phyloP scores from a whole-genome alignment of 352 stramenopile genomes.

The Lagenidium sp. region DNA sequence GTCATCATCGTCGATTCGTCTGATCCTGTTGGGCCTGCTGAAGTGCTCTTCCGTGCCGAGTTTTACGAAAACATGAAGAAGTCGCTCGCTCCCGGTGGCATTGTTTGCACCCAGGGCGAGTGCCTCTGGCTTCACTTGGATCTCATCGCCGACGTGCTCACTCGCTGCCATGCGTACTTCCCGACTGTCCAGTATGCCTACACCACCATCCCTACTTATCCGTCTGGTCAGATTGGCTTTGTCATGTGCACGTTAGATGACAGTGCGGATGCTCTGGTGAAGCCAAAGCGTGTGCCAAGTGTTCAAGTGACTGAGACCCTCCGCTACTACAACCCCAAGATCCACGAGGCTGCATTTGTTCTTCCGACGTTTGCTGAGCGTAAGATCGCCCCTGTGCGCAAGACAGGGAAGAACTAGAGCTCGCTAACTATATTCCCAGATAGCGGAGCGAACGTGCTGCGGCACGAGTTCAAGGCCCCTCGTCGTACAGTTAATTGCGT shows the following conservation, averaged over 20 bases:
- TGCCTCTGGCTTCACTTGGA: slow-evolving; percentile 98
- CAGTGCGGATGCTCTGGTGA: slow-evolving; percentile 35
- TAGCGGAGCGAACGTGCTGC: no score
- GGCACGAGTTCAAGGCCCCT: no score
- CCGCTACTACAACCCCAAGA: slow-evolving; percentile 92
- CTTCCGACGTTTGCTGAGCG: slow-evolving; percentile 91
- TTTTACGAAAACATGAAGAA: slow-evolving; percentile 95
- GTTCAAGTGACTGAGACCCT: slow-evolving; percentile 62
- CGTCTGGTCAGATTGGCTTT: slow-evolving; percentile 98
- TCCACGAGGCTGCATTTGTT: slow-evolving; percentile 96
- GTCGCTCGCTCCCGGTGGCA: slow-evolving; percentile 74
- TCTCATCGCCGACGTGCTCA: slow-evolving; percentile 94
- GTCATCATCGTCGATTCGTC: slow-evolving; percentile 97
- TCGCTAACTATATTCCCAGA: no score
- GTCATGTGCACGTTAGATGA: slow-evolving; percentile 87
- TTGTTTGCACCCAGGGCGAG: slow-evolving; percentile 93
- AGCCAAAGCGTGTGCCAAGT: slow-evolving; percentile 57
- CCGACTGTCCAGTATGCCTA: slow-evolving; percentile 97
- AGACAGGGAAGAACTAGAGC: slow-evolving; percentile 39
- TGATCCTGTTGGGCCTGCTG: slow-evolving; percentile 92
- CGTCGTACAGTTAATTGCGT: no score
- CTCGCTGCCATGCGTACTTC: slow-evolving; percentile 87
- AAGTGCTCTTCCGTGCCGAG: slow-evolving; percentile 91
- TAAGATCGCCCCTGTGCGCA: slow-evolving; percentile 73
- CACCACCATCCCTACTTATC: slow-evolving; percentile 99